Evolutionary conservation across 139 green algal species (phyloP).

Genomic region (Chlamydomonas sphaeroides): DNA sequence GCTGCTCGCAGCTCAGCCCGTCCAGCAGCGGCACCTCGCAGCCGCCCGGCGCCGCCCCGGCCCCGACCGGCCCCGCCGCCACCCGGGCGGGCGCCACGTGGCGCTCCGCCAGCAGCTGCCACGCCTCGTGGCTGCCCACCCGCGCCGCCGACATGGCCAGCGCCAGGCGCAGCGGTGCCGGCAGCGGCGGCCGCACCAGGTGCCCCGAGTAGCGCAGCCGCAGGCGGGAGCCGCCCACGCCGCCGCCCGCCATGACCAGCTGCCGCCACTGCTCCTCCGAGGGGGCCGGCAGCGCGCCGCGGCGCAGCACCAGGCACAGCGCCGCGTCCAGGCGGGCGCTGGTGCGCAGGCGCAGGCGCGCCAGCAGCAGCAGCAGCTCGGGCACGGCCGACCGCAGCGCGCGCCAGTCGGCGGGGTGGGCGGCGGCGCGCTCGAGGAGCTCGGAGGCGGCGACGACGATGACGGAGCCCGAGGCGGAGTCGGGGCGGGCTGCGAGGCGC

Average conservation of each 20-base stretch:
- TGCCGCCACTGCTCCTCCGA: not conserved
- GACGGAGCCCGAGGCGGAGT: no score
- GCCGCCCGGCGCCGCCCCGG: no score
- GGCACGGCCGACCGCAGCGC: not conserved
- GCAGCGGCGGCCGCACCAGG: not conserved
- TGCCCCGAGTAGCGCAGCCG: not conserved
- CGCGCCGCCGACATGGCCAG: not conserved
- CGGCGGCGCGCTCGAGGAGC: not conserved
- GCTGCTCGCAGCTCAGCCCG: no score
- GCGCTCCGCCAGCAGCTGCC: slow-evolving; percentile 27
- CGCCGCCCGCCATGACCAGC: not conserved
- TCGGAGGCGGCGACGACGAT: not conserved
- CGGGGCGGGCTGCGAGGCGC: no score
- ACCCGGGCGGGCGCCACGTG: not conserved
- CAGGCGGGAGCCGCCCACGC: not conserved
- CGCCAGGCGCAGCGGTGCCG: not conserved
- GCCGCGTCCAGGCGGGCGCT: slow-evolving; percentile 1
- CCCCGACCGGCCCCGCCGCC: no score
- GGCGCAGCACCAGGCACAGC: not conserved
- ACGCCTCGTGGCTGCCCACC: slow-evolving; percentile 24
- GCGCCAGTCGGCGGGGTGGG: not conserved
- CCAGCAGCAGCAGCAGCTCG: slow-evolving; percentile 17
- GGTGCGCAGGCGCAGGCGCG: slow-evolving; percentile 7
- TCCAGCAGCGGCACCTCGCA: not conserved
- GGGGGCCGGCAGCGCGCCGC: slow-evolving; percentile 5